These are phyloP conservation scores for Geotrichum siamense DNA, from an alignment of 1,139 yeast genomes.

Conservation along the genomic window DNA sequence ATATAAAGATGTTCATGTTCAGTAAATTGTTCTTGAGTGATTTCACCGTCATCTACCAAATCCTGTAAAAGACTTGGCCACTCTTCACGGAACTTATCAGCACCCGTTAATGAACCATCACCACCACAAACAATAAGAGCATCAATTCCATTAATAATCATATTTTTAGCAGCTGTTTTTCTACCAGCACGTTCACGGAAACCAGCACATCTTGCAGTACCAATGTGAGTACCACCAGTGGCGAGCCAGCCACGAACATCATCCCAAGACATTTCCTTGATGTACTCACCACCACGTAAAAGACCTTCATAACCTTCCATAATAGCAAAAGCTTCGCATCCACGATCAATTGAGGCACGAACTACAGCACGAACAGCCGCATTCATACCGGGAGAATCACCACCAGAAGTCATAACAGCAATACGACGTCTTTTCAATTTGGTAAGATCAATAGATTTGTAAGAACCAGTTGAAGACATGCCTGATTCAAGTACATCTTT, in stretches of 20 bases:
- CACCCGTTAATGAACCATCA: slow-evolving; percentile 97
- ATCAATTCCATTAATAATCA: slow-evolving; percentile 84
- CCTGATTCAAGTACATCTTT: slow-evolving; percentile 5
- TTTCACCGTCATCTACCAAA: slow-evolving; percentile 46
- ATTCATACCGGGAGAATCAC: slow-evolving; percentile 98
- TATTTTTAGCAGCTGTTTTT: slow-evolving; percentile 69
- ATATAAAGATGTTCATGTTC: slow-evolving; percentile 72
- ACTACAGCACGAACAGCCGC: slow-evolving; percentile 93
- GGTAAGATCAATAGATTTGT: not conserved
- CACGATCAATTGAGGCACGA: slow-evolving; percentile 76
- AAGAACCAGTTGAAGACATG: slow-evolving; percentile 4
- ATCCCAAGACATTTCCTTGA: slow-evolving; percentile 78
- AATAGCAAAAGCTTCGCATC: slow-evolving; percentile 89
- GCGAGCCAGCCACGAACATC: slow-evolving; percentile 91
- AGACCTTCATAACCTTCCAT: slow-evolving; percentile 95
- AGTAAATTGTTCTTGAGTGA: slow-evolving; percentile 50
- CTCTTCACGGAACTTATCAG: slow-evolving; percentile 84
- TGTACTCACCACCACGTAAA: slow-evolving; percentile 69
- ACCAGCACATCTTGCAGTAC: slow-evolving; percentile 87
- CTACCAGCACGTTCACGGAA: slow-evolving; percentile 84
- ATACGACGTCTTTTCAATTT: slow-evolving; percentile 37
- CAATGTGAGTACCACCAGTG: slow-evolving; percentile 91
- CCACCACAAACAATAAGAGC: slow-evolving; percentile 97
- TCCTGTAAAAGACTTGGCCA: slow-evolving; percentile 86
- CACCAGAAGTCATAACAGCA: slow-evolving; percentile 97